A percentile compares a stretch with the other conserved stretches of the same genome.
Conservation (phyloP, 225 moss, liverwort and hornwort genomes). For the Marchantia polymorpha region DNA sequence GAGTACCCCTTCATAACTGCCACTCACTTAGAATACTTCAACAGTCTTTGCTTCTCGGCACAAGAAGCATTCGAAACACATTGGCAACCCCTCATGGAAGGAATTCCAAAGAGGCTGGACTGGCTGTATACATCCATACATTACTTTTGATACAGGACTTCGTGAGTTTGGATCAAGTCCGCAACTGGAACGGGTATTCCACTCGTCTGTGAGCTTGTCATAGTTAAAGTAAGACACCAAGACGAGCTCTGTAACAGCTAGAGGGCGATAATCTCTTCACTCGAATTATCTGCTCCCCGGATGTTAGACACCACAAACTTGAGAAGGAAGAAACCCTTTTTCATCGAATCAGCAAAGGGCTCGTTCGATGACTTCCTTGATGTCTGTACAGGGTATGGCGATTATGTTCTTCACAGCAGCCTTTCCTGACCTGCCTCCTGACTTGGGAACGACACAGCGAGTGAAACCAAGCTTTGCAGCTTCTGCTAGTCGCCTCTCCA, state of each 20-base stretch:
- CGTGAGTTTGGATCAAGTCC: too few relatives aligned
- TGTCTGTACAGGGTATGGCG: slow-evolving; percentile 72
- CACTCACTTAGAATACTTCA: neutral
- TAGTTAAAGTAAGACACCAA: too few relatives aligned
- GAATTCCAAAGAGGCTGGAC: neutral
- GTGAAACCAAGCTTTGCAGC: slow-evolving; percentile 93
- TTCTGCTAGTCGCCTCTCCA: slow-evolving; percentile 86
- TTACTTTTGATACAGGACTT: neutral
- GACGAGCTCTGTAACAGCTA: too few relatives aligned
- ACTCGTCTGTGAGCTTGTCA: too few relatives aligned
- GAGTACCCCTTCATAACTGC: too few relatives aligned
- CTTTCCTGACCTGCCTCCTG: slow-evolving; percentile 46
- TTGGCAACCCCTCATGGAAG: neutral
- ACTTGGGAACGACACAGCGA: slow-evolving; percentile 76
- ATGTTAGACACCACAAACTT: neutral
- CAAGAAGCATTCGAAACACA: neutral
- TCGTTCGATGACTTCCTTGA: slow-evolving; percentile 77
- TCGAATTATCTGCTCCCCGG: too few relatives aligned
- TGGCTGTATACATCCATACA: neutral
- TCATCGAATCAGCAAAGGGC: slow-evolving; percentile 25
- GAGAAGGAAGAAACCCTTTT: neutral
- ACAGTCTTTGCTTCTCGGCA: neutral
- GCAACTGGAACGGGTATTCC: too few relatives aligned
- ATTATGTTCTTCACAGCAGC: slow-evolving; percentile 45
- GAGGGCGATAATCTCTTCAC: too few relatives aligned